Evolutionary conservation across 2,329 filamentous ascomycete genomes (phyloP).

Genomic region (Talaromyces sp.): DNA sequence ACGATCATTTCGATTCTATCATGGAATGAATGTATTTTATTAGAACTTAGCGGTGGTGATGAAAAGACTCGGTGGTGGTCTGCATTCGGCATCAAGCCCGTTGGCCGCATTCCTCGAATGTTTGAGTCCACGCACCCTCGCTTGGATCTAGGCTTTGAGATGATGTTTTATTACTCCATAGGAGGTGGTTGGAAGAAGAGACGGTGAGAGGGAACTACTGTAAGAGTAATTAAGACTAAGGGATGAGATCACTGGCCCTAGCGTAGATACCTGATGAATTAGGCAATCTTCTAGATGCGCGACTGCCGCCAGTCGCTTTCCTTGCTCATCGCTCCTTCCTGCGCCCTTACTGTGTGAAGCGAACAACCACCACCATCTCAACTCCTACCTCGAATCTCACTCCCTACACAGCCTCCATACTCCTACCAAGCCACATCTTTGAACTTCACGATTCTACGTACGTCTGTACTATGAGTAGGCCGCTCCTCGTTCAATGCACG

Average conservation of each 20-base stretch:
- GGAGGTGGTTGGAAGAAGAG: background rate
- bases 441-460: too few species aligned
- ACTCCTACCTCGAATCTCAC: background rate
- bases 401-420: background rate
- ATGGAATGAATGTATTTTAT: too few species aligned
- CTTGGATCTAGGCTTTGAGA: constrained; percentile 10
- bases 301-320: constrained; percentile 3
- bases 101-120: constrained; percentile 14
- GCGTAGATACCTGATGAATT: constrained; percentile 6
- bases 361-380: background rate
- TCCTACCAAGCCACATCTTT: background rate
- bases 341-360: background rate
- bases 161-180: background rate
- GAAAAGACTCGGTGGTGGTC: constrained; percentile 5
- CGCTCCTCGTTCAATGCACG: background rate
- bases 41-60: background rate
- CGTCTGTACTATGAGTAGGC: background rate
- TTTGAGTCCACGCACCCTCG: constrained; percentile 10
- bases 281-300: constrained; percentile 14
- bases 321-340: background rate
- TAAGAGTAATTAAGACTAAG: background rate
- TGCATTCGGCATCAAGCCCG: constrained; percentile 2
- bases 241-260: background rate
- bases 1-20: too few species aligned
- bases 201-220: background rate